Evolutionary conservation across 805 yeast genomes (phyloP).

Genomic region (Ogataea minuta): DNA sequence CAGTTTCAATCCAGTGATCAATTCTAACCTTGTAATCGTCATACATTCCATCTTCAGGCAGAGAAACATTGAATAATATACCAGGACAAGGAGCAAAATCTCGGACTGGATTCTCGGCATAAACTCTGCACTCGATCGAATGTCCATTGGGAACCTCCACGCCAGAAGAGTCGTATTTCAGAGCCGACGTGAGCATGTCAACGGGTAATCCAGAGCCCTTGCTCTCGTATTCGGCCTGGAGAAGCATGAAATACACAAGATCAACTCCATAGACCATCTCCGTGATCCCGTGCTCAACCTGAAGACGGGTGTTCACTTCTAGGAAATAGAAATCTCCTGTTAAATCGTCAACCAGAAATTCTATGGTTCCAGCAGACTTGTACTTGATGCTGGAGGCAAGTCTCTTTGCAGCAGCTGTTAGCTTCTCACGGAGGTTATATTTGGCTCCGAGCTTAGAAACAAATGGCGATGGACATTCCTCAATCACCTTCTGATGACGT

Average conservation of each 20-base stretch:
- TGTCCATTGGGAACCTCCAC: conserved; percentile 62
- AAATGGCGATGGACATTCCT: conserved; percentile 97
- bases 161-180: conserved; percentile 6
- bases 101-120: conserved; percentile 95
- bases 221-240: conserved; percentile 83
- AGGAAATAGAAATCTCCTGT: conserved; percentile 89
- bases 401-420: conserved; percentile 81
- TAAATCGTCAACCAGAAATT: conserved; percentile 81
- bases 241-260: conserved; percentile 94
- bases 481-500: conserved; percentile 93
- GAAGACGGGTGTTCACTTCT: conserved; percentile 95
- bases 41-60: conserved; percentile 47
- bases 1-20: conserved; percentile 91
- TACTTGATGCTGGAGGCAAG: conserved; percentile 80
- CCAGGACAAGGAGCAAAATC: conserved; percentile 97
- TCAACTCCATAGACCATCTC: conserved; percentile 94
- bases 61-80: conserved; percentile 73
- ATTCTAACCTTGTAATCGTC: conserved; percentile 69
- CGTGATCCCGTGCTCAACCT: conserved; percentile 97
- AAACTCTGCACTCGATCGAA: conserved; percentile 92
- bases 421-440: conserved; percentile 41
- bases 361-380: conserved; percentile 97
- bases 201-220: conserved; percentile 67
- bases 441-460: conserved; percentile 66
- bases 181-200: conserved; percentile 20